phyloP scores from a whole-genome alignment of 345 rosid species.

The Syzygium aromaticum region DNA sequence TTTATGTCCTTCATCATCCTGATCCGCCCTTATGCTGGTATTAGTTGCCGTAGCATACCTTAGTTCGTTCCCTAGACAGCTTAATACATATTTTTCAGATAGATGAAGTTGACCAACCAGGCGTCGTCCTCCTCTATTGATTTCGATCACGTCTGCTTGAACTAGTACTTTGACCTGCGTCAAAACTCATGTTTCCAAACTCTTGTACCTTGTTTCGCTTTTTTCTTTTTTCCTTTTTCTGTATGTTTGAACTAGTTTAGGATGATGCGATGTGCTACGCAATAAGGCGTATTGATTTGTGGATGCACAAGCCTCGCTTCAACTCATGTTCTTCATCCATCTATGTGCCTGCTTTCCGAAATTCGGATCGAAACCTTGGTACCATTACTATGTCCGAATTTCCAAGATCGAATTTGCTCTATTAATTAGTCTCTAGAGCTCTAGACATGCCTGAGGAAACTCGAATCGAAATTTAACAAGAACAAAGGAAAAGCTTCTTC shows the following conservation, averaged over 20 bases:
- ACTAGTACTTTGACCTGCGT: not conserved
- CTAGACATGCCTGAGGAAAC: not conserved
- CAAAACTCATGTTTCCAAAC: not conserved
- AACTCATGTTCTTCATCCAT: not conserved
- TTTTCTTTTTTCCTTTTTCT: not conserved
- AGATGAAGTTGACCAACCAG: not conserved
- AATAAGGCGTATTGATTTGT: not conserved
- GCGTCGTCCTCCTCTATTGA: not conserved
- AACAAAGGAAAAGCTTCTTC: not conserved
- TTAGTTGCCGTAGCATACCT: not conserved
- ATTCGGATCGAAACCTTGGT: not conserved
- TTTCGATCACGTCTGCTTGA: not conserved
- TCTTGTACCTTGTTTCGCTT: not conserved
- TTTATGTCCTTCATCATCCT: not conserved
- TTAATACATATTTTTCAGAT: not conserved
- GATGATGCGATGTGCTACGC: not conserved
- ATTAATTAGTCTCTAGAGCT: not conserved
- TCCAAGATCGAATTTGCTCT: not conserved
- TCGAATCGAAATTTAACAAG: not conserved
- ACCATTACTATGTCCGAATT: not conserved
- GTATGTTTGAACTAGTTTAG: not conserved
- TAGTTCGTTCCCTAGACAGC: not conserved
- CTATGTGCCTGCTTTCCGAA: not conserved
- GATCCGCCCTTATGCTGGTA: not conserved
- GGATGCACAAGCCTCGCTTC: not conserved